Evolutionary conservation across 2,329 filamentous ascomycete species (phyloP), one percentile per base, ranked within the genome.

Genomic region (Ophiocordyceps camponoti-saundersi): DNA sequence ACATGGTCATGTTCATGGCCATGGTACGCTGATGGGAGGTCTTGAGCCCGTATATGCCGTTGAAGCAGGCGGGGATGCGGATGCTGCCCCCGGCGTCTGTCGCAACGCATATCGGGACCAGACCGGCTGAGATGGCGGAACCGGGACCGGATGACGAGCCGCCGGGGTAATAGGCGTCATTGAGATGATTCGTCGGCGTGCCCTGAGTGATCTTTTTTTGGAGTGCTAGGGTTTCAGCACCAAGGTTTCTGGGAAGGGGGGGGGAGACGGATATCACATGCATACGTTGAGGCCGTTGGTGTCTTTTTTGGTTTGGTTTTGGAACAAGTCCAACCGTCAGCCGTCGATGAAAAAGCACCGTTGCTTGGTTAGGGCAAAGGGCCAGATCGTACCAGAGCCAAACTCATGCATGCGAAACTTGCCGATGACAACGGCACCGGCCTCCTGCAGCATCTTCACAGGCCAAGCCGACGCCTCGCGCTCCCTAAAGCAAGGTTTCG

Each of bases 361-460:
- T n/a, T 20, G 6, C 36, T 20, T 20, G 7, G 18, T 20, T 20
- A 11, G 15, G n/a, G 15, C 15, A 7, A 10, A 40, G 3, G 34
- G n/a, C 34, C 6, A 36, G 29, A 36, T 15, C 80, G 50, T 50
- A 70, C 68, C 69, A 55, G 84, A 75, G 1, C 86, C 87, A 39
- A 89, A 61, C 64, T 87, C 86, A 61, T 87, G 85, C 82, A 88
- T 92, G 45, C 73, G 81, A 49, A 80, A 76, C 66, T 86, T 89
- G 20, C 81, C 87, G 48, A 89, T 66, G 46, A 87, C 68, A 21
- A 93, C 67, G 2, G 82, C 86, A 2, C 87, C 87, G 1, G 79
- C 80, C 49, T 85, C 80, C 56, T 83, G 73, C 61, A 86, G 74
- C 65, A 79, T 78, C 59, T 68, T 67, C 6, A 86, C 76, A 48